Percentiles rank a stretch among this genome's conserved stretches.
phyloP scores from a whole-genome alignment of 169 alveolate species.

The Plasmodium vivax region DNA sequence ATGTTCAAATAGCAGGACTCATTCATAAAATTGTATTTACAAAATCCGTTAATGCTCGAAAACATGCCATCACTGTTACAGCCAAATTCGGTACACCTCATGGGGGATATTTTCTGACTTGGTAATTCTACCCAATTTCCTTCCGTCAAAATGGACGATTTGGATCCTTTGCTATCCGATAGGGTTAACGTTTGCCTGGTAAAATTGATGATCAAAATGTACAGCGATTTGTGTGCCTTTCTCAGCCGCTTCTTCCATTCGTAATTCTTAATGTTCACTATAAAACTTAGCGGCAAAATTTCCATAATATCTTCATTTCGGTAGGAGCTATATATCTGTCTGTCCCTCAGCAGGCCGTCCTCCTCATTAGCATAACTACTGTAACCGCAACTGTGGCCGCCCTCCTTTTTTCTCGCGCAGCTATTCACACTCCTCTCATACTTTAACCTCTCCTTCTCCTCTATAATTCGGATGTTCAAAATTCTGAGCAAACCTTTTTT shows the following conservation, averaged over 20 bases:
- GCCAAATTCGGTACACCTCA: slow-evolving; percentile 88
- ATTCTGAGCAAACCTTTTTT: slow-evolving; percentile 58
- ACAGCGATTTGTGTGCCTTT: slow-evolving; percentile 85
- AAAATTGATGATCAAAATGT: slow-evolving; percentile 86
- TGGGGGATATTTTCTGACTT: slow-evolving; percentile 84
- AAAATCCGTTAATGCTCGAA: slow-evolving; percentile 82
- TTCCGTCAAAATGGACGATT: slow-evolving; percentile 76
- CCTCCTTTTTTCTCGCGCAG: background rate
- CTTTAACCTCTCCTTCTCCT: slow-evolving; percentile 64
- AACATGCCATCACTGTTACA: slow-evolving; percentile 84
- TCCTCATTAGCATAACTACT: slow-evolving; percentile 3
- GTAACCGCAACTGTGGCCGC: background rate
- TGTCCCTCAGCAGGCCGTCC: background rate
- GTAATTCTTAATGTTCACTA: slow-evolving; percentile 74
- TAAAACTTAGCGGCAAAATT: slow-evolving; percentile 75
- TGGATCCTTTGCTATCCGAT: slow-evolving; percentile 52
- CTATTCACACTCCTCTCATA: slow-evolving; percentile 19
- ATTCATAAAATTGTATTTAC: slow-evolving; percentile 81
- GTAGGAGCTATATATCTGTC: slow-evolving; percentile 4
- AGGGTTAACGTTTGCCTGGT: slow-evolving; percentile 81
- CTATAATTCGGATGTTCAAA: slow-evolving; percentile 46
- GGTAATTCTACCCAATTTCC: slow-evolving; percentile 89
- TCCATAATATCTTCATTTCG: slow-evolving; percentile 63
- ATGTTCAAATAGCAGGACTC: slow-evolving; percentile 82
- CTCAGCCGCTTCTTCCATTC: slow-evolving; percentile 86